Percentiles rank a stretch among this genome's conserved stretches.
Conservation (phyloP, 192 early-diverging fungal species). For the Linnemannia zychae region DNA sequence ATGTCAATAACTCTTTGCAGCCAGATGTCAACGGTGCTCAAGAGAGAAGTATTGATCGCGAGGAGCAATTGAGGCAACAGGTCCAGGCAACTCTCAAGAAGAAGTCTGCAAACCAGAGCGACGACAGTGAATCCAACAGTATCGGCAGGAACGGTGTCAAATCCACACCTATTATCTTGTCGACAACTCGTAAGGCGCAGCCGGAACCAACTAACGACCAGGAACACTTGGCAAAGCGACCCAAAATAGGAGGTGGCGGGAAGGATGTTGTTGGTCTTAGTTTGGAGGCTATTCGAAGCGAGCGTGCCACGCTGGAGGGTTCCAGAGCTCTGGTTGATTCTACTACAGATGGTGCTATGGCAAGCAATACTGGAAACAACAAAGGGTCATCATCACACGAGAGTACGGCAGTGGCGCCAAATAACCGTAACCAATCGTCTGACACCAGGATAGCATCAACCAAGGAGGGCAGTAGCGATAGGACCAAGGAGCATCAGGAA, state of each 20-base stretch:
- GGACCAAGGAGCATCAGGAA: background rate
- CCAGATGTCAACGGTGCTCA: background rate
- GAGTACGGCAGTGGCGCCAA: background rate
- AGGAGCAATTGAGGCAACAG: constrained; percentile 13
- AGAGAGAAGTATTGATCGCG: background rate
- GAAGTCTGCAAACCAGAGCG: background rate
- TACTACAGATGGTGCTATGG: background rate
- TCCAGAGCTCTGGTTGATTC: background rate
- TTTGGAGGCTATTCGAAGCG: constrained; percentile 23
- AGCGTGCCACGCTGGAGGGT: constrained; percentile 5
- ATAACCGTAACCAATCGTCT: background rate
- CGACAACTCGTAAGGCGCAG: background rate
- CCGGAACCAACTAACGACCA: constrained; percentile 10
- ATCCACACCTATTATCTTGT: constrained; percentile 8
- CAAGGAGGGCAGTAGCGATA: background rate
- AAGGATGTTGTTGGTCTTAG: constrained; percentile 6
- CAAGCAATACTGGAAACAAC: background rate
- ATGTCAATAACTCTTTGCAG: background rate
- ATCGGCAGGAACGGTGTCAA: background rate
- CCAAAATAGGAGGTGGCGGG: constrained; percentile 1
- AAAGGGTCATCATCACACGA: background rate
- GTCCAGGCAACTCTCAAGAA: background rate
- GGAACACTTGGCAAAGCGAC: constrained; percentile 6
- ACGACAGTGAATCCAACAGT: background rate
- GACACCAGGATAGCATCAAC: background rate